phyloP scores from a whole-genome alignment of 495 filamentous ascomycete species.

The Xylaria acuta region DNA sequence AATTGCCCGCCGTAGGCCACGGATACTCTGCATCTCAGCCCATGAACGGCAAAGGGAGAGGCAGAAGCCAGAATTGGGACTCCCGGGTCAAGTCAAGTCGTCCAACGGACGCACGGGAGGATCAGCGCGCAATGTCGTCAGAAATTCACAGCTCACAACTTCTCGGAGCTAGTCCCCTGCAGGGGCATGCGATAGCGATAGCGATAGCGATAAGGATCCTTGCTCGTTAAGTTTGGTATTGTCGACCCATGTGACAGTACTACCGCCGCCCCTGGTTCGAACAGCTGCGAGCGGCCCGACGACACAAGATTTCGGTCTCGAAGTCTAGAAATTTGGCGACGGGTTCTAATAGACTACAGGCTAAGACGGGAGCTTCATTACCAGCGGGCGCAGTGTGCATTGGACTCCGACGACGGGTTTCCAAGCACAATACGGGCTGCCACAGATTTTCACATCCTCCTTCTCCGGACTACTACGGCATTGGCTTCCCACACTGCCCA shows the following conservation, averaged over 20 bases:
- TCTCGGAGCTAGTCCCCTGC: background rate
- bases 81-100: background rate
- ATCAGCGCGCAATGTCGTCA: constrained; percentile 18
- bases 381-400: background rate
- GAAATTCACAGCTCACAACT: constrained; percentile 12
- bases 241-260: background rate
- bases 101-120: background rate
- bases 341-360: background rate
- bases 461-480: background rate
- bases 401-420: background rate
- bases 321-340: constrained; percentile 9
- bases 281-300: constrained; percentile 19
- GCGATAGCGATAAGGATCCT: constrained; percentile 19
- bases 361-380: background rate
- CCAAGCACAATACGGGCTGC: background rate
- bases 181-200: background rate
- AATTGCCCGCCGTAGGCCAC: constrained; percentile 37
- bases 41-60: constrained; percentile 34
- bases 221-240: no score
- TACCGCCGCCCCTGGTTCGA: no score
- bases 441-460: background rate
- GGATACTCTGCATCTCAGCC: constrained; percentile 43
- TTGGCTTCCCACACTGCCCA: background rate
- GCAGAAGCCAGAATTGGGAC: constrained; percentile 30
- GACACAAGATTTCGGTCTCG: background rate